Base-by-base conservation (phyloP, 306 rosid genomes). In the Cucurbita ficifolia region DNA sequence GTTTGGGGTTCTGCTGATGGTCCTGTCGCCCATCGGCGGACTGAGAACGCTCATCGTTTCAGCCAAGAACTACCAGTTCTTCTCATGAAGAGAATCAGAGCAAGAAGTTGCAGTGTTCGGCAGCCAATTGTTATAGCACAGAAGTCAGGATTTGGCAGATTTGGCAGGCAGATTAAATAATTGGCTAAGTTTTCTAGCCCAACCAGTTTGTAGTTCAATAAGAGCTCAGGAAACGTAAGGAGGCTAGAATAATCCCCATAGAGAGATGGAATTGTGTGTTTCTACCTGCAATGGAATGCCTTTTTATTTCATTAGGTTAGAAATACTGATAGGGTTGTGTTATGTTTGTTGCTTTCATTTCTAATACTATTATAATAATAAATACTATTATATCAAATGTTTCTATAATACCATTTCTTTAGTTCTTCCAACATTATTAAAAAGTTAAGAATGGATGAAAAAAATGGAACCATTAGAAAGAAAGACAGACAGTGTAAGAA, bases 1-100 rank as follows among this genome's bases (percentile, higher is more conserved):
- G n/a, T 83, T 90, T 40, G 98, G 98, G 4, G 16, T 81, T 13
- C 1, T 78, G 17, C 42, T 92, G 81, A 88, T 90, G 98, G 33
- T 75, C 49, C 49, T 92, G 4, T 51, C 98, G n/a, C 96, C 98
- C 61, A 90, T 92, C 52, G 96, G 96, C 10, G 79, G 88, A 38
- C 6, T 92, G 17, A 84, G 92, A 81, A 70, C 74, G 12, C 87
- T 92, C 72, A 84, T 92, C n/a, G 0, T 88, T 38, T 29, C 82
- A 29, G 84, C 95, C 42, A 53, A 78, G 57, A 6, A 39, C 67
- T 88, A 92, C 84, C 17, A 73, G 75, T 92, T 92, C 84, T 92
- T 88, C 87, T 88, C 96, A 5, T 91, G 80, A 83, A 43, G 2
- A 5, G 17, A n/a, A 40, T 17, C 1, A 5, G 3, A 29, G 33